These are phyloP conservation scores for Eutrema heterophyllum DNA, from an alignment of 345 rosid genomes.

Conservation along the genomic window DNA sequence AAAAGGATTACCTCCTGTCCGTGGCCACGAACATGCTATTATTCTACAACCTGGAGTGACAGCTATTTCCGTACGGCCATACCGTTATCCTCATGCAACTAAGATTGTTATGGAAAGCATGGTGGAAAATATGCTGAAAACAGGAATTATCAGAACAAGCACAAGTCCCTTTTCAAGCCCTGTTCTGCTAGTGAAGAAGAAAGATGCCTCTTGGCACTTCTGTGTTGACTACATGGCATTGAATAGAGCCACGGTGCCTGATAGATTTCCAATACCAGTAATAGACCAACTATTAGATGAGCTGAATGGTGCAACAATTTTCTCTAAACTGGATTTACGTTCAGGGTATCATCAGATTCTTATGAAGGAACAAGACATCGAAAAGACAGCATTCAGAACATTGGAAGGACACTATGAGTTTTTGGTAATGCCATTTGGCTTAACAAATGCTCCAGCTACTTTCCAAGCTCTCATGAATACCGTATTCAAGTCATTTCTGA, in stretches of 20 bases:
- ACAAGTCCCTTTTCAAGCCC: too few species aligned
- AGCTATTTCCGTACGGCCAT: too few species aligned
- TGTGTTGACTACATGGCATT: not conserved
- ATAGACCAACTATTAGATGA: not conserved
- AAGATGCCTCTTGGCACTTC: not conserved
- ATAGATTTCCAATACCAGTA: not conserved
- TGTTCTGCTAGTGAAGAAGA: too few species aligned
- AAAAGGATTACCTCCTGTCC: too few species aligned
- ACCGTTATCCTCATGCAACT: too few species aligned
- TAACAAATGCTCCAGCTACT: not conserved
- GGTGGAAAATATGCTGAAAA: too few species aligned
- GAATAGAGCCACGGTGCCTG: not conserved
- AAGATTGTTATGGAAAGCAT: too few species aligned
- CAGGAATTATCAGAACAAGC: too few species aligned
- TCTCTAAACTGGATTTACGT: not conserved
- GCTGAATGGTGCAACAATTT: not conserved
- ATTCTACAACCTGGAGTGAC: too few species aligned
- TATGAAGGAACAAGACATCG: not conserved
- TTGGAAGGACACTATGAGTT: not conserved
- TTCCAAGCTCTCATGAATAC: not conserved
- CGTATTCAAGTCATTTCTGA: not conserved
- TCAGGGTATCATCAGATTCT: not conserved
- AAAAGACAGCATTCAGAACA: not conserved
- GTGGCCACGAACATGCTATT: too few species aligned
- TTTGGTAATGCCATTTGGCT: not conserved